A percentile compares a stretch with the other conserved stretches of the same genome.
Evolutionary conservation across 176 grass and related monocot genomes (phyloP).

Genomic region (Oryza brachyantha): DNA sequence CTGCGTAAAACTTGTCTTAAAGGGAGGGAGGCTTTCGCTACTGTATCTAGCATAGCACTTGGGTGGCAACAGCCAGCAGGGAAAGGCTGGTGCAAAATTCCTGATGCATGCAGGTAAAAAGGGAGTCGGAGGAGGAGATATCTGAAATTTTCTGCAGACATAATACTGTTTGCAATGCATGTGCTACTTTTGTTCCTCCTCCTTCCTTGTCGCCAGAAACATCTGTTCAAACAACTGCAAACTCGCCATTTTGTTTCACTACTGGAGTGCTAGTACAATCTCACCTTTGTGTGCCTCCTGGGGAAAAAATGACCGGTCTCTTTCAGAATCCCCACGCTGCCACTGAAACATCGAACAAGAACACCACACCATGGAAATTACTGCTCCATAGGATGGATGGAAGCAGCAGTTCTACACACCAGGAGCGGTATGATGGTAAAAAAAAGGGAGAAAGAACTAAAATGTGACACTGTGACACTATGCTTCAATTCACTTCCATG

Average conservation of each 20-base stretch:
- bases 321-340: background rate
- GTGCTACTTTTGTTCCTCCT: background rate
- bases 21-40: background rate
- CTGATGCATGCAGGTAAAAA: constrained; percentile 11
- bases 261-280: background rate
- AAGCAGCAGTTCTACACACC: background rate
- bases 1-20: background rate
- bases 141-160: constrained; percentile 26
- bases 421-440: background rate
- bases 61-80: background rate
- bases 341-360: no score
- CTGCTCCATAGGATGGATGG: background rate
- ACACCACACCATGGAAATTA: background rate
- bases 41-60: constrained; percentile 25
- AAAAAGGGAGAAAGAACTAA: background rate
- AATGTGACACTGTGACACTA: background rate
- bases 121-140: constrained; percentile 10
- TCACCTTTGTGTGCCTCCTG: background rate
- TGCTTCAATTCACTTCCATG: background rate
- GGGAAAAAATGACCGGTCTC: background rate
- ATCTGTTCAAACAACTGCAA: background rate
- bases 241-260: background rate
- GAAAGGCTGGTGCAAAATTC: constrained; percentile 40
- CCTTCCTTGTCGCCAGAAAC: background rate
- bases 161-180: constrained; percentile 42